These are phyloP conservation scores for Coccomyxa sp. DNA, from an alignment of 139 green algal genomes.

Conservation along the genomic window DNA sequence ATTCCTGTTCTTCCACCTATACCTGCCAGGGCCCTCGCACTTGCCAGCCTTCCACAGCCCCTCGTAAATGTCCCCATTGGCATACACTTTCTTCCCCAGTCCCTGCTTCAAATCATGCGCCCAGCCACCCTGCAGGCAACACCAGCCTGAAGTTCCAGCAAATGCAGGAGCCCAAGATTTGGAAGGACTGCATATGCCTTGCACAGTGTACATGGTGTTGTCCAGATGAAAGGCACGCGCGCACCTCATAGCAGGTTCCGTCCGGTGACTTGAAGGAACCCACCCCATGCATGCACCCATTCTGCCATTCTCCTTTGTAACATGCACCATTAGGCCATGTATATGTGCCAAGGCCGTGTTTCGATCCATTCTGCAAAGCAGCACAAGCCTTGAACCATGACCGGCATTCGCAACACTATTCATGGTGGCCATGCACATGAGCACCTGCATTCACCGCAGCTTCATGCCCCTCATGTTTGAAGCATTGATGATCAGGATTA, in stretches of 20 bases:
- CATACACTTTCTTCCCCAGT: slow-evolving; percentile 71
- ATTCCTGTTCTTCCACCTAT: slow-evolving; percentile 66
- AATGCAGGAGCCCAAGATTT: background rate
- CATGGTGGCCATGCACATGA: too few relatives aligned
- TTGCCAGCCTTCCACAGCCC: slow-evolving; percentile 62
- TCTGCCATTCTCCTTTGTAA: slow-evolving; percentile 73
- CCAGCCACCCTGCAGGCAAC: slow-evolving; percentile 53
- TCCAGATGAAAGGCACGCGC: background rate
- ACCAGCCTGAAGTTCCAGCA: background rate
- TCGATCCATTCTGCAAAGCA: slow-evolving; percentile 39
- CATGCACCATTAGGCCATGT: slow-evolving; percentile 61
- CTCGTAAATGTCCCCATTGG: slow-evolving; percentile 75
- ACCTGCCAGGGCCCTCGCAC: slow-evolving; percentile 70
- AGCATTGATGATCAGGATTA: too few relatives aligned
- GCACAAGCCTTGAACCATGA: background rate
- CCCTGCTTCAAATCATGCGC: slow-evolving; percentile 66
- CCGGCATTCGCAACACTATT: too few relatives aligned
- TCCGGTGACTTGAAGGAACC: slow-evolving; percentile 66
- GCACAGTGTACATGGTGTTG: background rate
- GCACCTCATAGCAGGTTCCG: slow-evolving; percentile 48
- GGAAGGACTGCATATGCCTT: background rate
- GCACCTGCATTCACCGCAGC: too few relatives aligned
- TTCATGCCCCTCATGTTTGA: too few relatives aligned
- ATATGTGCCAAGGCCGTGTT: slow-evolving; percentile 71
- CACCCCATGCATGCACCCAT: slow-evolving; percentile 74